Base-by-base conservation (phyloP, 208 protist genomes). In the Trypanosoma caninum region DNA sequence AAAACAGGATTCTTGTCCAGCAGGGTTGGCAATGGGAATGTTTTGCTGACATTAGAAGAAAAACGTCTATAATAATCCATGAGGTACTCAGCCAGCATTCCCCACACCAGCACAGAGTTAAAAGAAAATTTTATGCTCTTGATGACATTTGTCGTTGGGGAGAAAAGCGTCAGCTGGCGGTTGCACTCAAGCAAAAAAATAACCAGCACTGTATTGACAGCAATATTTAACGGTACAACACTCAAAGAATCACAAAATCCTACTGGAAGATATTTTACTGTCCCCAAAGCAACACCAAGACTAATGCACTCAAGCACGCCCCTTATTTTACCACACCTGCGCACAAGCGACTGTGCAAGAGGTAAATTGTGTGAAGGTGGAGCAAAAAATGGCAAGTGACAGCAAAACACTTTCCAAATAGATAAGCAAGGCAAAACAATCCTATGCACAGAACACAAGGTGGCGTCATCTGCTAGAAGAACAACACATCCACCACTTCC, bases 11-110 rank as follows among this genome's bases (percentile, higher is more conserved):
- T 8, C 7, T 41, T 14, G 47, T 68, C 59, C 9, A 76, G 7
- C 20, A 71, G 25, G 18, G 45, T 20, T 5, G 47, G 55, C 5
- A 75, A 57, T 1, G 75, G 78, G 52, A 86, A 83, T 9, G 45
- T 61, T 10, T 67, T 53, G 0, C 18, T 13, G 27, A 84, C 80
- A 11, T 18, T 45, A 2, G 31, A 20, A 0, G 58, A 65, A 27
- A 80, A 76, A 23, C 82, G 78, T 2, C 71, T 64, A 51, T 87
- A 88, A 65, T 94, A 94, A 54, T 85, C 69, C 47, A 87, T 68
- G 2, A 94, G 37, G 54, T 87, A 92, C 62, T 90, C 76, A 1
- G 65, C 64, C 25, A 91, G 20, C 82, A 89, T 92, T 25, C 80
- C 84, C 88, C 88, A 94, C 27, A 91, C 80, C 38, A 91, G 54